These are phyloP conservation scores for Sutorius australiensis DNA, from an alignment of 768 basidiomycete species.

Conservation along the genomic window DNA sequence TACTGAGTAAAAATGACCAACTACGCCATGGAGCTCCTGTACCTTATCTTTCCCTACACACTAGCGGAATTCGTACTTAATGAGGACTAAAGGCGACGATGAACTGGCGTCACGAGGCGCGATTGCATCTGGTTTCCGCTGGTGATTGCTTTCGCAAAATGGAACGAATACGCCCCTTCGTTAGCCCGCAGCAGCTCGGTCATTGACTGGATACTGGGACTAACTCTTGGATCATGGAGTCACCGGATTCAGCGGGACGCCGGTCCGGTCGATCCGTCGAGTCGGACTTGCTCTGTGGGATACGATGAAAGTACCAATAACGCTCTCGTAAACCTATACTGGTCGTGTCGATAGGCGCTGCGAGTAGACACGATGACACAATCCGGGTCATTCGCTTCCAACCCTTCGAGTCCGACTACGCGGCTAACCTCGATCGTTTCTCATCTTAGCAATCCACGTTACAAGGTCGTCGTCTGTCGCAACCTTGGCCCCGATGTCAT, in stretches of 20 bases:
- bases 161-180: too few relatives aligned
- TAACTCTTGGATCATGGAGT: too few relatives aligned
- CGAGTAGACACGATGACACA: slow-evolving; percentile 18
- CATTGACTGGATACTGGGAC: too few relatives aligned
- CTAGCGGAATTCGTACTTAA: background rate
- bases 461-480: slow-evolving; percentile 55
- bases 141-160: too few relatives aligned
- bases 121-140: too few relatives aligned
- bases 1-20: background rate
- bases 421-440: slow-evolving; percentile 28
- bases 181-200: too few relatives aligned
- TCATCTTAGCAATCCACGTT: slow-evolving; percentile 22
- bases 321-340: background rate
- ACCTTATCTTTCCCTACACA: background rate
- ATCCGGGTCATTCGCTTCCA: slow-evolving; percentile 24
- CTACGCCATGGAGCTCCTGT: background rate
- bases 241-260: background rate
- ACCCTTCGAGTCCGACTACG: background rate
- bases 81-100: background rate
- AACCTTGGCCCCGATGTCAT: slow-evolving; percentile 63
- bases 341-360: background rate
- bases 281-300: too few relatives aligned
- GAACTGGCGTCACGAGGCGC: background rate
- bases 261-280: background rate
- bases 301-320: background rate